A percentile compares a stretch with the other conserved stretches of the same genome.
These are phyloP conservation scores for Akanthomyces dipterigenus DNA, from an alignment of 2,329 filamentous ascomycete genomes.

Conservation along the genomic window DNA sequence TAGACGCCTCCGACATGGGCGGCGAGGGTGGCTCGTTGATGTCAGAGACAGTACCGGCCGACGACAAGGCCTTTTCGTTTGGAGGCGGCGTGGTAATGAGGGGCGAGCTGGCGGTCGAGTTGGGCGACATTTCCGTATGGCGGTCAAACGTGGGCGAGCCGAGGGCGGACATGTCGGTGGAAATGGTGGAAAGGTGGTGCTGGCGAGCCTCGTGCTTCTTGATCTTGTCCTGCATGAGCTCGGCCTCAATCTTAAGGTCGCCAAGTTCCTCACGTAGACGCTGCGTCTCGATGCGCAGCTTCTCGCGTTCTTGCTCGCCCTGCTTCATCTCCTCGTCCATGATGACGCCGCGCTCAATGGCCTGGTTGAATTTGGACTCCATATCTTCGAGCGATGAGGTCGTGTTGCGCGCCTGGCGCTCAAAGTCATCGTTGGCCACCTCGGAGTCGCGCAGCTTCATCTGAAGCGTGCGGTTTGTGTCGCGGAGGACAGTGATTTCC, in stretches of 20 bases:
- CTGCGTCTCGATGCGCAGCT: slow-evolving; percentile 82
- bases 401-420: slow-evolving; percentile 91
- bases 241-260: slow-evolving; percentile 89
- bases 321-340: slow-evolving; percentile 91
- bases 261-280: slow-evolving; percentile 83
- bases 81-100: slow-evolving; percentile 80
- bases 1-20: slow-evolving; percentile 81
- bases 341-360: slow-evolving; percentile 86
- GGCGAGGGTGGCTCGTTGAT: slow-evolving; percentile 84
- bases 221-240: slow-evolving; percentile 91
- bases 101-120: slow-evolving; percentile 84
- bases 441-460: slow-evolving; percentile 88
- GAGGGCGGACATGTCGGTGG: slow-evolving; percentile 55
- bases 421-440: slow-evolving; percentile 96
- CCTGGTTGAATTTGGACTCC: slow-evolving; percentile 92
- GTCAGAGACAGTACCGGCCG: slow-evolving; percentile 53
- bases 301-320: slow-evolving; percentile 87
- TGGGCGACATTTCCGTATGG: slow-evolving; percentile 65
- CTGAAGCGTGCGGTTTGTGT: slow-evolving; percentile 73
- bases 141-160: slow-evolving; percentile 69
- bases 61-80: slow-evolving; percentile 51
- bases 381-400: slow-evolving; percentile 93
- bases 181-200: slow-evolving; percentile 48
- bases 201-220: slow-evolving; percentile 56
- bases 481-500: slow-evolving; percentile 87